These are phyloP conservation scores for Camelina neglecta DNA, from an alignment of 345 rosid species.

Conservation along the genomic window DNA sequence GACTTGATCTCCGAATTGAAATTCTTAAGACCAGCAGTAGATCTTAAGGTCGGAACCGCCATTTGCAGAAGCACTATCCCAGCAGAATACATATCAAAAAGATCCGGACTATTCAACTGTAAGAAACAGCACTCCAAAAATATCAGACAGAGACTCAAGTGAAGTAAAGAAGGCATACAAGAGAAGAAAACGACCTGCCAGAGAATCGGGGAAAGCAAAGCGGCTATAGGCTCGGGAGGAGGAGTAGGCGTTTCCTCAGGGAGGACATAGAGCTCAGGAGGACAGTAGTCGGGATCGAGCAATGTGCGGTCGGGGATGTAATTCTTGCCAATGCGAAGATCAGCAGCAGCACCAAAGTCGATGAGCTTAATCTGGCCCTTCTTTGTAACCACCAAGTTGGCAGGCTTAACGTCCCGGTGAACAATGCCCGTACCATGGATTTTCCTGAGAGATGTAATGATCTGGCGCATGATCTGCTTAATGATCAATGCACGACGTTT, in stretches of 20 bases:
- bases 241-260: conserved; percentile 95
- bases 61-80: conserved; percentile 93
- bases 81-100: conserved; percentile 87
- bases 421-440: conserved; percentile 94
- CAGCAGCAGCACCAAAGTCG: conserved; percentile 96
- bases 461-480: conserved; percentile 93
- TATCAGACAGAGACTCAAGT: not conserved
- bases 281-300: conserved; percentile 93
- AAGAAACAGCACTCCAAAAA: conserved; percentile 32
- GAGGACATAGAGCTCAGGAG: conserved; percentile 92
- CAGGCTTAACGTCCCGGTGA: conserved; percentile 92
- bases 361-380: conserved; percentile 90
- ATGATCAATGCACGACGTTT: conserved; percentile 81
- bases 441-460: conserved; percentile 81
- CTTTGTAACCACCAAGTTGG: conserved; percentile 91
- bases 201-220: conserved; percentile 81
- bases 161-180: not conserved
- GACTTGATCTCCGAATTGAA: conserved; percentile 74
- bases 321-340: conserved; percentile 97
- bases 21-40: conserved; percentile 73
- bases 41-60: conserved; percentile 82
- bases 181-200: conserved; percentile 73
- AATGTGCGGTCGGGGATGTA: conserved; percentile 67
- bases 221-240: conserved; percentile 94
- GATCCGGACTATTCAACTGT: conserved; percentile 96